Conservation (phyloP, 345 rosid genomes). For the Ceriops zippeliana region DNA sequence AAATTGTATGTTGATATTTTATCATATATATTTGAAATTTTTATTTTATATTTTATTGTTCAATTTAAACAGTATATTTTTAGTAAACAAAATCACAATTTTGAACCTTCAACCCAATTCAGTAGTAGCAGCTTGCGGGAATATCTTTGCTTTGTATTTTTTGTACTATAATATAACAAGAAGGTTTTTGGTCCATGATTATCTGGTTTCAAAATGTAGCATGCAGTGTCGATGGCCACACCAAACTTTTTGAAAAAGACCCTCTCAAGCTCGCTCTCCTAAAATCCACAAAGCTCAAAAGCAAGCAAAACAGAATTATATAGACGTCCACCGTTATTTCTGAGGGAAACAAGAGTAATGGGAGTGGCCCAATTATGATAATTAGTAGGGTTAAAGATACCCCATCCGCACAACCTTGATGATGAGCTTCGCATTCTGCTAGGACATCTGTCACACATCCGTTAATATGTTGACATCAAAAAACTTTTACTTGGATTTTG, state of each 20-base stretch:
- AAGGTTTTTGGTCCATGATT: slow-evolving; percentile 24
- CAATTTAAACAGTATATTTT: too few relatives aligned
- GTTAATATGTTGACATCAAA: slow-evolving; percentile 2
- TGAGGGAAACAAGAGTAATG: slow-evolving; percentile 32
- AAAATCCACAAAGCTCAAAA: slow-evolving; percentile 16
- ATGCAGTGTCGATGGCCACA: slow-evolving; percentile 13
- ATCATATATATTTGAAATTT: too few relatives aligned
- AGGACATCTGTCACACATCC: neutral
- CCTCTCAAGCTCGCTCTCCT: slow-evolving; percentile 2
- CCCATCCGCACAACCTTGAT: slow-evolving; percentile 9
- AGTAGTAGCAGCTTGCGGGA: neutral
- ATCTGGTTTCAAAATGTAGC: slow-evolving; percentile 17
- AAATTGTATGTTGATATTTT: too few relatives aligned
- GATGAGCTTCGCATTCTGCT: slow-evolving; percentile 14
- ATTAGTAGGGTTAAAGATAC: slow-evolving; percentile 8
- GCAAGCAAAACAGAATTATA: slow-evolving; percentile 7
- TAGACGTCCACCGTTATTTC: slow-evolving; percentile 14
- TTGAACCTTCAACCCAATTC: too few relatives aligned
- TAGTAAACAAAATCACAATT: too few relatives aligned
- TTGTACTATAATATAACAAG: slow-evolving; percentile 14
- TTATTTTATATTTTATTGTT: too few relatives aligned
- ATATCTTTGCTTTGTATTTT: neutral
- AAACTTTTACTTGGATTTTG: slow-evolving; percentile 8
- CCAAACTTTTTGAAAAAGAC: slow-evolving; percentile 20
- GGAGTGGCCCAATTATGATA: slow-evolving; percentile 41